Base-by-base conservation (phyloP, 2,329 filamentous ascomycete species). In the Biscogniauxia mediterranea region DNA sequence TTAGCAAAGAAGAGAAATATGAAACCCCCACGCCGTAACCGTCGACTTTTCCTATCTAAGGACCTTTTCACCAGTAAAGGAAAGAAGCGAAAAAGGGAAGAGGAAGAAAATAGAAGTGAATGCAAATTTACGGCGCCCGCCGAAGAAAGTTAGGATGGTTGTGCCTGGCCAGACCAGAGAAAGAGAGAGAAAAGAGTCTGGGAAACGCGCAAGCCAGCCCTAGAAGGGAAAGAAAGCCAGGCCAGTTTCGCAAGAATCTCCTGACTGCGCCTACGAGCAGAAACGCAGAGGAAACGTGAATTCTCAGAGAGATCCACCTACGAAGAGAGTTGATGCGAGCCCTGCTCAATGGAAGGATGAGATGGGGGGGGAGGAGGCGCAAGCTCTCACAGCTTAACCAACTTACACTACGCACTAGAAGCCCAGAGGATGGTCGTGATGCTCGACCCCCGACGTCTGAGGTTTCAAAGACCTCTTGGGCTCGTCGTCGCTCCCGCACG, bases 281-380 rank as follows among this genome's bases (percentile, higher is more conserved):
- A 68, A 70, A 70, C 67, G 61, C 59, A 65, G 53, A 56, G 61
- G 68, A 69, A 69, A 71, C 68, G 58, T 52, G 42, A 54, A 52
- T 54, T n/a, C n/a, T n/a, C n/a, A n/a, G 46, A 60, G 46, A 60
- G 55, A 42, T 64, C 60, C 60, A 62, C 66, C 62, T 59, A 60
- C 61, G 52, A 60, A 49, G 60, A 50, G 32, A 55, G 23, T 20
- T 52, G 26, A 28, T 28, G n/a, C 54, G 54, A n/a, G n/a, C 20
- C 23, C 54, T 38, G 19, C 15, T 54, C 25, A 32, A 32, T 32
- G 28, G 28, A 32, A 32, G 28, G 20, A 19, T 52, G 49, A 32
- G 28, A 32, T 23, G 42, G 46, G 42, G 60, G 17, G 53, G 28
- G 20, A 58, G 17, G 53, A 21, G 20, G 56, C 52, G 64, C 54